Conservation (phyloP, 1,284 basidiomycete genomes). For the Golubevia sp. region DNA sequence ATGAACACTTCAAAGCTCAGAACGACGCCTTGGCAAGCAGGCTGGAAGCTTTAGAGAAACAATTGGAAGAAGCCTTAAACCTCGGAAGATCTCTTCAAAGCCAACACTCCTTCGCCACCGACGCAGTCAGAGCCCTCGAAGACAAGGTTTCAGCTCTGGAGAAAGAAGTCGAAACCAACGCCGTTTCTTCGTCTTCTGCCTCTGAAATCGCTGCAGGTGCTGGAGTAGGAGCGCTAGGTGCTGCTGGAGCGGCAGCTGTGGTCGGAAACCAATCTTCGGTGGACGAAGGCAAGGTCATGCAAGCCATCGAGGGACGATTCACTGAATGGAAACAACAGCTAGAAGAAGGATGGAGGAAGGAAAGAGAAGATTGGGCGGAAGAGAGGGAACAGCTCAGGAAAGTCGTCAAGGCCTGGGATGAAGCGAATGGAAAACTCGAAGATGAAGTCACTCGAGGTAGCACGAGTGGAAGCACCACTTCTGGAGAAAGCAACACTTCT, state of each 20-base stretch:
- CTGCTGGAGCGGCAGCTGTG: neutral
- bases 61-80: conserved; percentile 78
- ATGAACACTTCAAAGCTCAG: conserved; percentile 63
- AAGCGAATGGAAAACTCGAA: conserved; percentile 64
- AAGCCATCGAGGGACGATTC: conserved; percentile 77
- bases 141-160: conserved; percentile 65
- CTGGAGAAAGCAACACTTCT: no score
- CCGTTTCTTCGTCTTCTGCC: neutral
- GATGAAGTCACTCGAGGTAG: conserved; percentile 60
- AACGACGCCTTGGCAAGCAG: conserved; percentile 74
- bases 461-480: no score
- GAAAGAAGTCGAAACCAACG: conserved; percentile 28
- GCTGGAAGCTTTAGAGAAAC: conserved; percentile 72
- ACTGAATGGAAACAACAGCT: conserved; percentile 64
- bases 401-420: conserved; percentile 83
- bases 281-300: conserved; percentile 62
- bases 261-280: conserved; percentile 7
- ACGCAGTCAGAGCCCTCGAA: conserved; percentile 77
- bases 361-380: conserved; percentile 78
- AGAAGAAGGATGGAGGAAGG: conserved; percentile 63
- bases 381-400: conserved; percentile 77
- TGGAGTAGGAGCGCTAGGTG: conserved; percentile 6
- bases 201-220: no score
- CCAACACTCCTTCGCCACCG: conserved; percentile 78
- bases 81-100: conserved; percentile 75